phyloP scores from a whole-genome alignment of 2,329 filamentous ascomycete species.

The Calonectria pauciramosa region DNA sequence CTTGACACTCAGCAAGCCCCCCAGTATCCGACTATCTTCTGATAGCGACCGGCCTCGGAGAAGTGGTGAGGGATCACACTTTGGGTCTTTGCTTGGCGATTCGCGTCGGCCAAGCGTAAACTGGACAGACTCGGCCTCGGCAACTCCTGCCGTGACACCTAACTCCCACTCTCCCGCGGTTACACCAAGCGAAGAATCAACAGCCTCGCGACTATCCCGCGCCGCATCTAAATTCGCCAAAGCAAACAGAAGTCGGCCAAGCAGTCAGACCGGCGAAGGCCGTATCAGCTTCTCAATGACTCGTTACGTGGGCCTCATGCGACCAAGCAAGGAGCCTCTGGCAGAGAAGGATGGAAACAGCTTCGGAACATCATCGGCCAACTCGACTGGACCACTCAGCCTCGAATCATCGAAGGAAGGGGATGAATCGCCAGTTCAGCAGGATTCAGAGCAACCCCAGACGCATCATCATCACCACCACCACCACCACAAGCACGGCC shows the following conservation, averaged over 20 bases:
- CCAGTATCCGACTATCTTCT: conserved; percentile 68
- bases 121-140: conserved; percentile 60
- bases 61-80: conserved; percentile 57
- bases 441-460: conserved; percentile 34
- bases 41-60: conserved; percentile 66
- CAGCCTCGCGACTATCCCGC: conserved; percentile 68
- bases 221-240: conserved; percentile 69
- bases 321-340: conserved; percentile 63
- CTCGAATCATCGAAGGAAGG: conserved; percentile 41
- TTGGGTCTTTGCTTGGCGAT: conserved; percentile 48
- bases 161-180: conserved; percentile 53
- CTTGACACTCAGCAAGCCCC: conserved; percentile 53
- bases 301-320: conserved; percentile 66
- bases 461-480: conserved; percentile 41
- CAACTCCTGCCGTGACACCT: conserved; percentile 55
- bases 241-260: conserved; percentile 65
- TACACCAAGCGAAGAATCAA: conserved; percentile 66
- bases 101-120: conserved; percentile 67
- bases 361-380: conserved; percentile 44
- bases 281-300: conserved; percentile 71
- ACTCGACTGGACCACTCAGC: conserved; percentile 42
- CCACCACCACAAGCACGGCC: conserved; percentile 50
- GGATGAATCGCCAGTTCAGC: conserved; percentile 41
- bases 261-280: conserved; percentile 70
- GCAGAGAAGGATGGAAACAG: conserved; percentile 40